These are phyloP conservation scores for Paecilomyces fulvus DNA, from an alignment of 2,329 filamentous ascomycete genomes.

Conservation along the genomic window DNA sequence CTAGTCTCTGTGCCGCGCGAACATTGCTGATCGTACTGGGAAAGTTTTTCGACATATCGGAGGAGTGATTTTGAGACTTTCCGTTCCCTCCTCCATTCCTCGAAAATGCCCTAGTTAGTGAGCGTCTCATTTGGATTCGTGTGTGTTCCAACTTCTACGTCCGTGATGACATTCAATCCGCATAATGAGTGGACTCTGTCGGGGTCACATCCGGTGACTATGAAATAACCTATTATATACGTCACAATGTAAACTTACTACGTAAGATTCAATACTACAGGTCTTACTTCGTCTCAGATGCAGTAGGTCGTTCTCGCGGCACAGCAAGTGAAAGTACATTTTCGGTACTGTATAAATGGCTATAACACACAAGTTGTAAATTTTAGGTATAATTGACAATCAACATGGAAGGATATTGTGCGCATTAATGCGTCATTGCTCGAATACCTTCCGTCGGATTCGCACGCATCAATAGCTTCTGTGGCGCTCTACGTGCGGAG, in stretches of 20 bases:
- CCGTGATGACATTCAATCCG: neutral
- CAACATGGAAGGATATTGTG: neutral
- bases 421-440: neutral
- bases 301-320: too few species aligned
- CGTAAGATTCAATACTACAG: neutral
- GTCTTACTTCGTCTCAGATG: too few species aligned
- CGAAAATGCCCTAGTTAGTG: neutral
- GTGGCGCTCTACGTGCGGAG: neutral
- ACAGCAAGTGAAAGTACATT: neutral
- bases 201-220: neutral
- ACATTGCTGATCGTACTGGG: neutral
- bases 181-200: neutral
- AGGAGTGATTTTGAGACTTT: neutral
- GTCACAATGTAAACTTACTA: neutral
- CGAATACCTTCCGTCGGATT: neutral
- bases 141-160: neutral
- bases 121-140: neutral
- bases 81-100: neutral
- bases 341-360: neutral
- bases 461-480: neutral
- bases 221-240: neutral
- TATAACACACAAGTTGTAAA: neutral
- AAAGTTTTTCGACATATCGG: neutral
- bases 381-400: neutral
- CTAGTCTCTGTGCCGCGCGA: constrained; percentile 19